These are phyloP conservation scores for Pseudopithomyces chartarum DNA, from an alignment of 2,329 filamentous ascomycete genomes.

Conservation along the genomic window DNA sequence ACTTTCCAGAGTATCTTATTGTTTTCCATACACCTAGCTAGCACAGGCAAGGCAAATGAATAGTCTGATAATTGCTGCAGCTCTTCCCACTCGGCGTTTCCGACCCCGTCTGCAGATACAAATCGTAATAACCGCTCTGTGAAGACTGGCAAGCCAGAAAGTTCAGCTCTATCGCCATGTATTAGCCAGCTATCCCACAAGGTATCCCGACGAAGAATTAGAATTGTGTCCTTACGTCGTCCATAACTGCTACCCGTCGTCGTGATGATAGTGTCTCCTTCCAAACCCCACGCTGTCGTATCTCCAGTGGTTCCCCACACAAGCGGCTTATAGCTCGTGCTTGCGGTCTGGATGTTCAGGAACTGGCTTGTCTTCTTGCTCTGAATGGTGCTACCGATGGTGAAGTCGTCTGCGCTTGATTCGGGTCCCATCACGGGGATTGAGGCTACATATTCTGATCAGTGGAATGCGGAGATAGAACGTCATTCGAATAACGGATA, in stretches of 20 bases:
- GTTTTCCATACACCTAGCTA: background rate
- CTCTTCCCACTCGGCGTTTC: conserved; percentile 55
- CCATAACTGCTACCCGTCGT: conserved; percentile 51
- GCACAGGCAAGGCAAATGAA: conserved; percentile 60
- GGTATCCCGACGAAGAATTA: too few relatives aligned
- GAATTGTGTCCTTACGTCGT: conserved; percentile 34
- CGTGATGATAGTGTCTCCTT: conserved; percentile 57
- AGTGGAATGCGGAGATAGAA: background rate
- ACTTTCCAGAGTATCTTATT: too few relatives aligned
- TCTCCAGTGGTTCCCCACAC: conserved; percentile 49
- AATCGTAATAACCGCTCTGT: conserved; percentile 53
- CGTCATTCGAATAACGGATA: conserved; percentile 13
- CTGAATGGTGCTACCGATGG: conserved; percentile 56
- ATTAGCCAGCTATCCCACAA: too few relatives aligned
- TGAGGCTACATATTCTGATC: conserved; percentile 28
- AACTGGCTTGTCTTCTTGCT: conserved; percentile 55
- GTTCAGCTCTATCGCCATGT: conserved; percentile 54
- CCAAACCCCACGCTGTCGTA: conserved; percentile 58
- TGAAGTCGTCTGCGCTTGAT: conserved; percentile 54
- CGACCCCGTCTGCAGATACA: conserved; percentile 60
- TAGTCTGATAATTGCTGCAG: conserved; percentile 61
- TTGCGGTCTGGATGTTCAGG: conserved; percentile 54
- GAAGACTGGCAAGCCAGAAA: conserved; percentile 55
- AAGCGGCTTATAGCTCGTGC: conserved; percentile 59
- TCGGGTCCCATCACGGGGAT: conserved; percentile 60